phyloP scores from a whole-genome alignment of 1,284 basidiomycete species.

The Neonothopanus nambi region DNA sequence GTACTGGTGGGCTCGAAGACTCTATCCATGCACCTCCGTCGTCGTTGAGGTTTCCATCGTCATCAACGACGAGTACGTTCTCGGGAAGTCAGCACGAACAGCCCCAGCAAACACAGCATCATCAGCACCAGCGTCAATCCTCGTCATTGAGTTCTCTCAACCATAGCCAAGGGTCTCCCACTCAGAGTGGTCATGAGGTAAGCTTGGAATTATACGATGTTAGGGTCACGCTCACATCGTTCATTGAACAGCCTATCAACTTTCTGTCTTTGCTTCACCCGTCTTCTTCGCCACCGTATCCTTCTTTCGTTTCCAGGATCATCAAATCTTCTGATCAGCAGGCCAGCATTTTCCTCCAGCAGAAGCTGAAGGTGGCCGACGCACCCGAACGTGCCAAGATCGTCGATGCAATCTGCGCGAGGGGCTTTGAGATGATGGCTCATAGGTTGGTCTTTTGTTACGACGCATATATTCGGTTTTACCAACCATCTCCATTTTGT shows the following conservation, averaged over 20 bases:
- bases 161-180: conserved; percentile 18
- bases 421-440: conserved; percentile 87
- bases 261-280: conserved; percentile 81
- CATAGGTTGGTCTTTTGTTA: conserved; percentile 56
- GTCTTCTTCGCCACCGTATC: conserved; percentile 78
- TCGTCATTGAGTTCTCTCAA: conserved; percentile 28
- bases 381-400: conserved; percentile 75
- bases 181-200: conserved; percentile 13
- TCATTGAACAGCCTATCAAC: conserved; percentile 68
- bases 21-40: conserved; percentile 17
- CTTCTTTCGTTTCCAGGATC: conserved; percentile 75
- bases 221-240: conserved; percentile 13
- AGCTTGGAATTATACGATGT: conserved; percentile 9
- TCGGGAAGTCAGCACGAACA: conserved; percentile 8
- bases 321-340: conserved; percentile 86
- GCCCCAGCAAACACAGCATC: not conserved
- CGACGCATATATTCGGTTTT: conserved; percentile 6
- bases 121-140: conserved; percentile 9
- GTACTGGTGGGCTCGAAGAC: conserved; percentile 12
- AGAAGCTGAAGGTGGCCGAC: conserved; percentile 84
- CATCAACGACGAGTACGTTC: not conserved
- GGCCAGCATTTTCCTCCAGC: conserved; percentile 84
- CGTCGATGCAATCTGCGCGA: conserved; percentile 77
- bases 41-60: conserved; percentile 5
- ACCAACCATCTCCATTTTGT: conserved; percentile 7